These are phyloP conservation scores for Stagonosporopsis vannaccii DNA, from an alignment of 2,329 filamentous ascomycete genomes.

Conservation along the genomic window DNA sequence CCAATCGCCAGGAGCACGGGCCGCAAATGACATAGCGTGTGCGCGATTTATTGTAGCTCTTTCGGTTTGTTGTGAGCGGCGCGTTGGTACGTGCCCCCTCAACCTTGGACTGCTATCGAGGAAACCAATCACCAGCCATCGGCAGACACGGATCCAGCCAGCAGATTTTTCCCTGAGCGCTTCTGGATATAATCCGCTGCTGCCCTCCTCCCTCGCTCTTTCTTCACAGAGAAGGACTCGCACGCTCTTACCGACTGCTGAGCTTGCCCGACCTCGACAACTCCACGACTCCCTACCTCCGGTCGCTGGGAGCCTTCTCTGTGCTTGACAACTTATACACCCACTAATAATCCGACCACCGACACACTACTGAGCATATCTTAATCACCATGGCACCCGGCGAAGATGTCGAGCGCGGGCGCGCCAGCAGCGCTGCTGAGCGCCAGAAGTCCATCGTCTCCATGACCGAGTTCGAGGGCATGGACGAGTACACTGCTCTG, in stretches of 20 bases:
- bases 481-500: conserved; percentile 70
- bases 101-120: conserved; percentile 23
- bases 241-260: conserved; percentile 37
- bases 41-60: conserved; percentile 25
- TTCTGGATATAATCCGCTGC: conserved; percentile 33
- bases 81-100: conserved; percentile 17
- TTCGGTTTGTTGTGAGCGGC: conserved; percentile 24
- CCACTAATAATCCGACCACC: conserved; percentile 24
- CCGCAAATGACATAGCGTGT: conserved; percentile 23
- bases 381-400: conserved; percentile 36
- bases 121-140: conserved; percentile 24
- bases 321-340: conserved; percentile 28
- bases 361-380: conserved; percentile 27
- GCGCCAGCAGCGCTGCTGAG: conserved; percentile 38
- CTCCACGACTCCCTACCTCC: conserved; percentile 20
- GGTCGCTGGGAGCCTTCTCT: conserved; percentile 41
- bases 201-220: conserved; percentile 25
- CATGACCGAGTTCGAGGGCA: conserved; percentile 52
- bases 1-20: conserved; percentile 23
- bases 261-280: conserved; percentile 38
- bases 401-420: conserved; percentile 47
- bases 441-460: conserved; percentile 47
- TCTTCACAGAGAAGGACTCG: conserved; percentile 41
- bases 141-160: conserved; percentile 24
- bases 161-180: conserved; percentile 40